These are phyloP conservation scores for Cynanchum wilfordii DNA, from an alignment of 257 asterid species.

Conservation along the genomic window DNA sequence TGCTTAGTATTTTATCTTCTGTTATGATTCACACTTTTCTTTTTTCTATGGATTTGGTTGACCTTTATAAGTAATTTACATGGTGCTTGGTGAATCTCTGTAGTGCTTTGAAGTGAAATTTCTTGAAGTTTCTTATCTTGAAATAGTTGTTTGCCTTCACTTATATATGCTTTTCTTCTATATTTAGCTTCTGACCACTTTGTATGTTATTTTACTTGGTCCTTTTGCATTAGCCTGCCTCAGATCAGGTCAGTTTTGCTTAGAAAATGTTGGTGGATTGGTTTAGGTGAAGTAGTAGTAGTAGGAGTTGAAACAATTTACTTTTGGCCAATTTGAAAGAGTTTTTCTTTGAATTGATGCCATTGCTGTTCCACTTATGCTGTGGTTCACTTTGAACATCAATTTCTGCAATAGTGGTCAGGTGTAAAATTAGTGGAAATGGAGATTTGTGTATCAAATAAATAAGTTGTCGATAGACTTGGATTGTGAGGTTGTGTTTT, in stretches of 20 bases:
- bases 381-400: too few species aligned
- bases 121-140: background rate
- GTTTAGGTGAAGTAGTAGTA: background rate
- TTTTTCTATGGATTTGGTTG: background rate
- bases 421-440: too few species aligned
- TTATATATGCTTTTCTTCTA: background rate
- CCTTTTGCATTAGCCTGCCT: background rate
- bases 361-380: background rate
- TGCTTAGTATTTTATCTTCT: constrained; percentile 16
- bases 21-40: background rate
- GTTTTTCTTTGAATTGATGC: background rate
- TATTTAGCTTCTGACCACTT: background rate
- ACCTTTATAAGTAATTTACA: constrained; percentile 3
- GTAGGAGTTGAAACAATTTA: background rate
- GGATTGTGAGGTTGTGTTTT: too few species aligned
- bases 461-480: too few species aligned
- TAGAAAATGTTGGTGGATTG: too few species aligned
- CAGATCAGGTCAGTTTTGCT: background rate
- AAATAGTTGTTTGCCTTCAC: background rate
- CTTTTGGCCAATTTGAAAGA: too few species aligned
- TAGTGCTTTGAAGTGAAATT: background rate
- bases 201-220: background rate
- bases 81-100: background rate
- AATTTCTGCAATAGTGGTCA: too few species aligned
- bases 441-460: too few species aligned